Percentiles rank a stretch among this genome's conserved stretches.
These are phyloP conservation scores for Colletotrichum eleusines DNA, from an alignment of 2,329 filamentous ascomycete genomes.

Conservation along the genomic window DNA sequence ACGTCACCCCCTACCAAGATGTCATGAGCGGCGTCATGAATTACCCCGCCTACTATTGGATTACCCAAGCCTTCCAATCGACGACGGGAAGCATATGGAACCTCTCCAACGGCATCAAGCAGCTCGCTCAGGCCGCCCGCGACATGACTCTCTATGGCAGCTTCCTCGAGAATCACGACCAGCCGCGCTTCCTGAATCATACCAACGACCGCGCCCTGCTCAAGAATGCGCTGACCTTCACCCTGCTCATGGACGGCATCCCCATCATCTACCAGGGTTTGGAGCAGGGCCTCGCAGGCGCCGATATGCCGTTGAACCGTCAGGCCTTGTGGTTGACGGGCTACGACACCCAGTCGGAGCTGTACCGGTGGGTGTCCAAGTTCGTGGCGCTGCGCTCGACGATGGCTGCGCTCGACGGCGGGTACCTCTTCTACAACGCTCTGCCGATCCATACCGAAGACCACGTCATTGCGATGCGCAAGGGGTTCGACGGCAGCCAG, in stretches of 20 bases:
- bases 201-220: conserved; percentile 67
- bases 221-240: conserved; percentile 72
- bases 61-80: conserved; percentile 52
- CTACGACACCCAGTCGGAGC: conserved; percentile 58
- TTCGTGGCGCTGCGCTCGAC: conserved; percentile 31
- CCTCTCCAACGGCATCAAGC: conserved; percentile 50
- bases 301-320: conserved; percentile 63
- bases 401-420: conserved; percentile 26
- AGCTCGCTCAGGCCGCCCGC: conserved; percentile 13
- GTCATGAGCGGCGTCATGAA: conserved; percentile 71
- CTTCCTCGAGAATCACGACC: conserved; percentile 72
- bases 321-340: conserved; percentile 69
- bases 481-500: conserved; percentile 32
- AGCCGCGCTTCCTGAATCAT: conserved; percentile 63
- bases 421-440: conserved; percentile 37
- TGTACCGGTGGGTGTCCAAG: conserved; percentile 55
- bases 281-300: conserved; percentile 69
- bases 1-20: conserved; percentile 65
- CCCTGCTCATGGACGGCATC: conserved; percentile 71
- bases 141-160: conserved; percentile 37
- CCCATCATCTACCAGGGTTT: conserved; percentile 75
- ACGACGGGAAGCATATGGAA: conserved; percentile 49
- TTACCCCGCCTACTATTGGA: conserved; percentile 64
- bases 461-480: conserved; percentile 37
- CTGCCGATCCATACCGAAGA: conserved; percentile 21